Evolutionary conservation across 139 green algal genomes (phyloP).

Genomic region (Chlamydomonas asymmetrica): DNA sequence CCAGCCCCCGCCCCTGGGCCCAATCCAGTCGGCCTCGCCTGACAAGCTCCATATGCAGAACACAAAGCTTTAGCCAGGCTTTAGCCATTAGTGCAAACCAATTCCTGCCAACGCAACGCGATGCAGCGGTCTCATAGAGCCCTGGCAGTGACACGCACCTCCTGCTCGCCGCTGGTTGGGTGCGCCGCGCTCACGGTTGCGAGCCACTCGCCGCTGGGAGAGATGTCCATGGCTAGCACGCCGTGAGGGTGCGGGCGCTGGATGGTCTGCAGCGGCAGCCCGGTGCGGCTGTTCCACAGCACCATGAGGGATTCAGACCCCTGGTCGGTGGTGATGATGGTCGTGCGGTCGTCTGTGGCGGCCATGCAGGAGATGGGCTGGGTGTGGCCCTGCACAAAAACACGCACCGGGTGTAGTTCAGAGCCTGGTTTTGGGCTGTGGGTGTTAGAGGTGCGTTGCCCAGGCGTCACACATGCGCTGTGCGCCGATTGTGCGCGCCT

Average conservation of each 20-base stretch:
- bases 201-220: constrained; percentile 54
- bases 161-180: constrained; percentile 45
- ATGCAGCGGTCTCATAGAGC: background rate
- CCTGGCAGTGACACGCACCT: constrained; percentile 29
- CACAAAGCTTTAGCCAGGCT: background rate
- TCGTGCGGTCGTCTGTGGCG: constrained; percentile 47
- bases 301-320: constrained; percentile 68
- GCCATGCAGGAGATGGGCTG: constrained; percentile 66
- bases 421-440: background rate
- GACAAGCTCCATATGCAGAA: constrained; percentile 14
- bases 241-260: constrained; percentile 53
- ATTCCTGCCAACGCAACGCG: background rate
- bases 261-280: constrained; percentile 47
- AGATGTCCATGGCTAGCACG: constrained; percentile 61
- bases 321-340: constrained; percentile 68
- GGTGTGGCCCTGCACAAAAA: constrained; percentile 76
- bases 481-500: too few species aligned
- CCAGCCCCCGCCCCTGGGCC: background rate
- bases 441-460: too few species aligned
- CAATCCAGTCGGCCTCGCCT: background rate
- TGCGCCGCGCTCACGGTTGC: constrained; percentile 51
- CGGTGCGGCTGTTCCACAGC: constrained; percentile 65
- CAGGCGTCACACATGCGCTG: too few species aligned
- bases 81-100: background rate
- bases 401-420: background rate